phyloP scores from a whole-genome alignment of 148 eudicot genomes.

The Cornus florida region DNA sequence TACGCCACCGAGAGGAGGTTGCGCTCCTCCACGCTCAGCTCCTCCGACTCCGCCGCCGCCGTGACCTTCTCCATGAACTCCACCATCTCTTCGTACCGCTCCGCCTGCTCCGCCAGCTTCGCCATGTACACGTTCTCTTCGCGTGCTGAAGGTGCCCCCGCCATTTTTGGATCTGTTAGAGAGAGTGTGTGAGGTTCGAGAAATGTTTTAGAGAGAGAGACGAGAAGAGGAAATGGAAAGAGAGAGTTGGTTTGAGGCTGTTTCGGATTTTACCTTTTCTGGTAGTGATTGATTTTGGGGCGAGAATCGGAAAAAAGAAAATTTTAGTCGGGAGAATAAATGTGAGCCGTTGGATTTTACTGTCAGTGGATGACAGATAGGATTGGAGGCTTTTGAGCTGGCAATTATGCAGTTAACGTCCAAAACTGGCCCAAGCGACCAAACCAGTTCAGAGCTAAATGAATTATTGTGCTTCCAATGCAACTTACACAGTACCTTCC shows the following conservation, averaged over 20 bases:
- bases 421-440: too few species aligned
- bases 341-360: background rate
- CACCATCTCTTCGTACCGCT: conserved; percentile 76
- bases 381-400: background rate
- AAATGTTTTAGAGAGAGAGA: background rate
- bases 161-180: conserved; percentile 5
- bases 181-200: background rate
- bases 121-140: conserved; percentile 73
- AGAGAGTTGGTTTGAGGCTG: background rate
- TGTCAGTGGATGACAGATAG: background rate
- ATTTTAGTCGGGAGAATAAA: background rate
- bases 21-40: conserved; percentile 64
- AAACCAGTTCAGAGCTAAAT: too few species aligned
- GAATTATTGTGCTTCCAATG: too few species aligned
- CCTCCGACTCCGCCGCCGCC: conserved; percentile 42
- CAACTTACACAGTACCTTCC: too few species aligned
- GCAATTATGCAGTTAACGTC: background rate
- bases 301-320: too few species aligned
- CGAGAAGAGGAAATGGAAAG: background rate
- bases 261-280: background rate
- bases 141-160: conserved; percentile 34
- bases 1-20: conserved; percentile 75
- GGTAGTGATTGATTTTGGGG: background rate
- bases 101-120: conserved; percentile 70
- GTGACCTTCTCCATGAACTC: conserved; percentile 64